Percentiles rank a stretch among this genome's conserved stretches.
Evolutionary conservation across 257 asterid genomes (phyloP).

Genomic region (Linaria vulgaris): DNA sequence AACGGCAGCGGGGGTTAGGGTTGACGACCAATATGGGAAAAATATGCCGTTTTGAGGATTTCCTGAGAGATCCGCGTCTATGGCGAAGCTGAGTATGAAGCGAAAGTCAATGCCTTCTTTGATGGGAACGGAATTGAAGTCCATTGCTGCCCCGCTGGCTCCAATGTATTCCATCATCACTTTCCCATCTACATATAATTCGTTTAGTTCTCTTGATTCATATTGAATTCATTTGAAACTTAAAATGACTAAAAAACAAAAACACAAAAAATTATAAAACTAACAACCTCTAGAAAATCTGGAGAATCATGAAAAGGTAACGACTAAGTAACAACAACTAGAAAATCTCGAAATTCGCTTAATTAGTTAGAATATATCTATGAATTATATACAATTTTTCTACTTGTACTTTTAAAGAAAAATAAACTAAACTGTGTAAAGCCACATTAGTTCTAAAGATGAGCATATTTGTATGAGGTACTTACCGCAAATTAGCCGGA

Average conservation of each 20-base stretch:
- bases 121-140: constrained; percentile 49
- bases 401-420: neutral
- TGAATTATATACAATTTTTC: neutral
- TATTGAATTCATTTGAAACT: too few relatives aligned
- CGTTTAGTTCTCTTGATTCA: too few relatives aligned
- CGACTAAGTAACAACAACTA: too few relatives aligned
- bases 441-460: neutral
- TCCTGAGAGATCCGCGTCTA: constrained; percentile 61
- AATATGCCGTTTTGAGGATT: constrained; percentile 57
- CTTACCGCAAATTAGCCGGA: constrained; percentile 37
- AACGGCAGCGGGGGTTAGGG: constrained; percentile 49
- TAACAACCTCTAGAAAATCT: too few relatives aligned
- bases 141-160: constrained; percentile 53
- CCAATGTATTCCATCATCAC: constrained; percentile 88
- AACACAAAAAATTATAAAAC: too few relatives aligned
- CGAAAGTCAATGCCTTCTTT: constrained; percentile 51
- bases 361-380: too few relatives aligned
- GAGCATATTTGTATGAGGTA: neutral
- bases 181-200: constrained; percentile 49
- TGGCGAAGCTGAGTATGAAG: constrained; percentile 69
- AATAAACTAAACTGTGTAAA: neutral
- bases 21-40: constrained; percentile 60
- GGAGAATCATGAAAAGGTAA: too few relatives aligned
- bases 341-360: too few relatives aligned
- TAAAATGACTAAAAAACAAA: too few relatives aligned